Evolutionary conservation across 2,329 filamentous ascomycete species (phyloP), one percentile per base, ranked within the genome.

Genomic region (Xylariaceae sp.): DNA sequence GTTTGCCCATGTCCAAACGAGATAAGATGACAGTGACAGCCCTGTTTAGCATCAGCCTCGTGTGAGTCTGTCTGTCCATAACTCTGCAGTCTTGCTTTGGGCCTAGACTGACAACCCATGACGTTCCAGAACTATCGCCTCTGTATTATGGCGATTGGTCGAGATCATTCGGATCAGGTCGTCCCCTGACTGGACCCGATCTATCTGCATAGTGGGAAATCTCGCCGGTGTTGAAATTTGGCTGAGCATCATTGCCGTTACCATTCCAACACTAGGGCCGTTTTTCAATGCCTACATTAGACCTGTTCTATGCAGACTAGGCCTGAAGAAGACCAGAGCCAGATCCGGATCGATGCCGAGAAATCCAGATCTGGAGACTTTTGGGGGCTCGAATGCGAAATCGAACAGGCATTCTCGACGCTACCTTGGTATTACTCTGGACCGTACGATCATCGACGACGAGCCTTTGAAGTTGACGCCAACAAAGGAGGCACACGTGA

Each of bases 191-290:
- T 68, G 66, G 51, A 61, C 63, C 39, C 57, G 47, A 3, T 56
- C 61, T 23, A 69, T 60, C 68, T 61, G 70, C 63, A 59, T 71
- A 45, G 74, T 77, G 39, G 73, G 72, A 10, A 57, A 75, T 9
- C 69, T 74, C 42, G 73, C 73, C 48, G 70, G 73, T 39, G 69
- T 74, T 34, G 76, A 78, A 64, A 67, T 76, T 4, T 71, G 72
- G 37, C 64, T 77, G 10, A 76, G 75, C 44, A 72, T 79, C 53
- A 74, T 77, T 61, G 72, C 72, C 3, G 75, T 75, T 1, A 76
- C 75, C 58, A 73, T 77, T 2, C 77, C 77, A 4, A 76, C 76
- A 1, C 68, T 78, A 13, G 75, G 75, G 13, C 74, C 74, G 11
- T 68, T 78, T 10, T 68, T 77, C 51, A 63, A 64, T 23, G 52